Evolutionary conservation across 116 monocot genomes (phyloP).

Genomic region (Dioscorea cayenensis): DNA sequence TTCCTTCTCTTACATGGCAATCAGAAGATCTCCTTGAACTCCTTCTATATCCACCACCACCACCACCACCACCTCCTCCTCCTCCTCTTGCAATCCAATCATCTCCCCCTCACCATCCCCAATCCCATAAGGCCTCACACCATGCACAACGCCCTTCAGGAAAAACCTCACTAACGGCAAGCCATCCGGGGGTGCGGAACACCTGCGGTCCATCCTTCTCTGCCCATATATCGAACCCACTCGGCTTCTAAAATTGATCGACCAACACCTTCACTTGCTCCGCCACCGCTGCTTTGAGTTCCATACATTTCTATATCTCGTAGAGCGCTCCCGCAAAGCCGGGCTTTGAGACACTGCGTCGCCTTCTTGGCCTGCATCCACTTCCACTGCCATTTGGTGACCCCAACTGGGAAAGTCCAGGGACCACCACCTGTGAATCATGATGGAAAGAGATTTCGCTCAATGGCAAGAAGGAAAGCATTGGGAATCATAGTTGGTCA

Average conservation of each 20-base stretch:
- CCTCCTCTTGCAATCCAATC: slow-evolving; percentile 20
- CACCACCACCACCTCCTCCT: too few species aligned
- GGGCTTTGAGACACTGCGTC: slow-evolving; percentile 86
- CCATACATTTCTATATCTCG: slow-evolving; percentile 88
- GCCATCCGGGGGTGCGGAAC: slow-evolving; percentile 29
- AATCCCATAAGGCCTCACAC: slow-evolving; percentile 56
- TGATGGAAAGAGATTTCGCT: background rate
- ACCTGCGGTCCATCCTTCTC: slow-evolving; percentile 73
- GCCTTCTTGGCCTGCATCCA: slow-evolving; percentile 92
- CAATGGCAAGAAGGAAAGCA: background rate
- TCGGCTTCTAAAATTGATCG: slow-evolving; percentile 75
- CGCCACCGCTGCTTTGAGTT: slow-evolving; percentile 59
- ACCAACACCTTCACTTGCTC: slow-evolving; percentile 80
- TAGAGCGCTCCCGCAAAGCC: slow-evolving; percentile 80
- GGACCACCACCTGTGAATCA: slow-evolving; percentile 87
- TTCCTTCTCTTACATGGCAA: background rate
- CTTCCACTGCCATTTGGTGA: slow-evolving; percentile 98
- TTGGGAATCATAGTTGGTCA: background rate
- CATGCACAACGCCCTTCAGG: slow-evolving; percentile 70
- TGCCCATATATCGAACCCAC: slow-evolving; percentile 93
- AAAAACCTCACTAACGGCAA: slow-evolving; percentile 61
- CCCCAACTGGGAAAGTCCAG: slow-evolving; percentile 88
- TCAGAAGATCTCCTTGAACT: background rate
- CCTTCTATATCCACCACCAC: slow-evolving; percentile 14
- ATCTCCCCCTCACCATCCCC: background rate